These are phyloP conservation scores for Arabidopsis arenosa DNA, from an alignment of 345 rosid species.

Conservation along the genomic window DNA sequence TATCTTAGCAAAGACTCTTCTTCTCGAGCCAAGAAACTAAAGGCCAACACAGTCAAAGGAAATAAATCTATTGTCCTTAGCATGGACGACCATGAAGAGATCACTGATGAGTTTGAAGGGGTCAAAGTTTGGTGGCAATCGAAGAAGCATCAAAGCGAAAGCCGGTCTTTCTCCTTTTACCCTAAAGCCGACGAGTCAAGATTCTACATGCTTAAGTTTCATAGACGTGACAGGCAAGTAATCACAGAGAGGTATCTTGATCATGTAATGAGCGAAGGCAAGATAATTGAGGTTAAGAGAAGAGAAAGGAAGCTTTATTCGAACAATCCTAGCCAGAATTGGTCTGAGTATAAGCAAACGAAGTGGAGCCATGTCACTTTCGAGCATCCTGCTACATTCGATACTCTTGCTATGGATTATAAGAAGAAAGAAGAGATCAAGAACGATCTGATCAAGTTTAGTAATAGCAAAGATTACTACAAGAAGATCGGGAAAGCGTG, in stretches of 20 bases:
- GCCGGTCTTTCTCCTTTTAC: slow-evolving; percentile 39
- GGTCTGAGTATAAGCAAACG: slow-evolving; percentile 27
- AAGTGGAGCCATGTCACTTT: slow-evolving; percentile 53
- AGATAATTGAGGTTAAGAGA: slow-evolving; percentile 39
- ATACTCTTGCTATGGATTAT: slow-evolving; percentile 65
- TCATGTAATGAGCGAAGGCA: slow-evolving; percentile 53
- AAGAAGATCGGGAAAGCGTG: slow-evolving; percentile 66
- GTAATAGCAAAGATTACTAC: slow-evolving; percentile 60
- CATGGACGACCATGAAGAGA: slow-evolving; percentile 54
- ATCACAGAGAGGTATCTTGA: slow-evolving; percentile 44
- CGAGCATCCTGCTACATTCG: slow-evolving; percentile 65
- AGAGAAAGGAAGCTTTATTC: slow-evolving; percentile 58
- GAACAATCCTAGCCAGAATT: slow-evolving; percentile 44
- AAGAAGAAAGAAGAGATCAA: slow-evolving; percentile 57
- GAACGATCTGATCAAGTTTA: slow-evolving; percentile 60
- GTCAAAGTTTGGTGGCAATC: slow-evolving; percentile 54
- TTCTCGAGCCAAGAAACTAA: slow-evolving; percentile 52
- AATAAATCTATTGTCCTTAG: slow-evolving; percentile 49
- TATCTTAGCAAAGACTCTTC: slow-evolving; percentile 51
- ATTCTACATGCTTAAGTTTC: slow-evolving; percentile 56
- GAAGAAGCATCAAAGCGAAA: slow-evolving; percentile 18
- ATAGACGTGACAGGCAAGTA: slow-evolving; percentile 42
- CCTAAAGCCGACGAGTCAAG: slow-evolving; percentile 43
- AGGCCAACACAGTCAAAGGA: slow-evolving; percentile 46
- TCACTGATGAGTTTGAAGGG: slow-evolving; percentile 50